Conservation (phyloP, 305 asterid genomes). For the Fraxinus angustifolia region DNA sequence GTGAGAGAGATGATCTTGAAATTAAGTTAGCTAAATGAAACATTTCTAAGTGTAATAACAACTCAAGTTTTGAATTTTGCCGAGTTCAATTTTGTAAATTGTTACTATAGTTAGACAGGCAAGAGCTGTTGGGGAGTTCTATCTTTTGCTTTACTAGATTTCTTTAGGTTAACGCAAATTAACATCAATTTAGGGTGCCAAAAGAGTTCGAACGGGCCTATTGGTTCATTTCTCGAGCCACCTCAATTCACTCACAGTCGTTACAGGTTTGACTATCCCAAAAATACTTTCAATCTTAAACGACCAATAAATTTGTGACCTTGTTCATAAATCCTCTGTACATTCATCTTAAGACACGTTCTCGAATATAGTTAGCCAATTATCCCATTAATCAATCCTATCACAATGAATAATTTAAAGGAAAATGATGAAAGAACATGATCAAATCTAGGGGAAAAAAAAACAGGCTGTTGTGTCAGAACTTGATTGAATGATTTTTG, state of each 20-base stretch:
- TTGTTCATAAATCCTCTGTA: neutral
- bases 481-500: too few relatives aligned
- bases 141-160: conserved; percentile 25
- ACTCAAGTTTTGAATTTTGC: neutral
- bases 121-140: conserved; percentile 27
- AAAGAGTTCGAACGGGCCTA: neutral
- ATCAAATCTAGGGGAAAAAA: too few relatives aligned
- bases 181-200: neutral
- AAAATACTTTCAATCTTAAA: neutral
- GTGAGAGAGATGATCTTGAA: neutral
- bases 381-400: neutral
- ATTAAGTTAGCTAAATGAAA: neutral
- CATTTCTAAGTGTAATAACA: neutral
- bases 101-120: conserved; percentile 42
- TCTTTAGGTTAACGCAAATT: neutral
- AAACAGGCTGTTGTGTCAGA: too few relatives aligned
- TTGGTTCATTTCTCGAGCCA: neutral
- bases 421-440: too few relatives aligned
- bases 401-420: neutral
- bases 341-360: neutral
- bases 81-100: neutral
- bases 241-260: neutral
- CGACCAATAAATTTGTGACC: neutral
- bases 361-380: neutral
- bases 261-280: neutral